A percentile compares a stretch with the other conserved stretches of the same genome.
Conservation (phyloP, 371 early-diverging fungal genomes). For the Umbelopsis sp. region DNA sequence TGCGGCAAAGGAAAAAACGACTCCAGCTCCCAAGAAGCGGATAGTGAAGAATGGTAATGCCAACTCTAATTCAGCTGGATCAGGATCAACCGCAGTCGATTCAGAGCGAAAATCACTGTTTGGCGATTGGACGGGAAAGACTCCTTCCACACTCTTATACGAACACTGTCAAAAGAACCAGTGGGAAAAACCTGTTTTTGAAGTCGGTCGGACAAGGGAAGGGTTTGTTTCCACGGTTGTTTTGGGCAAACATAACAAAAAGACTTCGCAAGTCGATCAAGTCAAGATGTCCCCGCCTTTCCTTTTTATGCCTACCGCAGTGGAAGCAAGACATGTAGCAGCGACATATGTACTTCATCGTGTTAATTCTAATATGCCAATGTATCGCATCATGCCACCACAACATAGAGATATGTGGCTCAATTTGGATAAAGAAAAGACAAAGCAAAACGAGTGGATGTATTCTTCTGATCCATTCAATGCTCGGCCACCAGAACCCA, state of each 20-base stretch:
- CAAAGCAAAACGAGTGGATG: conserved; percentile 55
- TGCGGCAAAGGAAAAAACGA: conserved; percentile 13
- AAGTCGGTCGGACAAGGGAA: conserved; percentile 43
- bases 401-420: conserved; percentile 76
- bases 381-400: conserved; percentile 79
- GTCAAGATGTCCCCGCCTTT: conserved; percentile 50
- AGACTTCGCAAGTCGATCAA: conserved; percentile 65
- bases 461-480: conserved; percentile 83
- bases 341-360: conserved; percentile 87
- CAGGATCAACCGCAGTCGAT: conserved; percentile 26
- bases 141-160: conserved; percentile 75
- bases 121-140: conserved; percentile 87
- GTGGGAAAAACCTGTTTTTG: conserved; percentile 80
- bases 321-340: conserved; percentile 79
- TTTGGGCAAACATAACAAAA: conserved; percentile 72
- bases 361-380: conserved; percentile 71
- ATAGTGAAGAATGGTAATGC: conserved; percentile 51
- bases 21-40: conserved; percentile 20
- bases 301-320: conserved; percentile 53
- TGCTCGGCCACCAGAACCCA: conserved; percentile 41
- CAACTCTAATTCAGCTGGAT: conserved; percentile 20
- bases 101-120: conserved; percentile 54
- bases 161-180: conserved; percentile 78
- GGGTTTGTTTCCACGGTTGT: conserved; percentile 63
- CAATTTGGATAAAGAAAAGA: conserved; percentile 57